phyloP scores from a whole-genome alignment of 352 stramenopile species.

The Phytophthora citrophthora region DNA sequence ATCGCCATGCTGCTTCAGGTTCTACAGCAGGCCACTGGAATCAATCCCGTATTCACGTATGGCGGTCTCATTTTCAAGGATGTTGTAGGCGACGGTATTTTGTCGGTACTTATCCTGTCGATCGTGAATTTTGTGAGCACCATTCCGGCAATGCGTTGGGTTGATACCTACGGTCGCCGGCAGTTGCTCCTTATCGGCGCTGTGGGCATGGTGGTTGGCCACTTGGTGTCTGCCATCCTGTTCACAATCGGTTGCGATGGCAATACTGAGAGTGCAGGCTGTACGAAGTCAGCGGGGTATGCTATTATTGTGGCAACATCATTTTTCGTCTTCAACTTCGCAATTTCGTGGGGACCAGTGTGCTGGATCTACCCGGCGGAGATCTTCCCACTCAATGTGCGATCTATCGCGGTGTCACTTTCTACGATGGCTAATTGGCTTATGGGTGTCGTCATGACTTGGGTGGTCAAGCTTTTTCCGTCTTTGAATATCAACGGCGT shows the following conservation, averaged over 20 bases:
- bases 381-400: constrained; percentile 47
- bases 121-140: constrained; percentile 58
- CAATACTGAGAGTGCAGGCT: constrained; percentile 41
- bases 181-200: constrained; percentile 47
- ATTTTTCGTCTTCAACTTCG: constrained; percentile 54
- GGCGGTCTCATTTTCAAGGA: constrained; percentile 60
- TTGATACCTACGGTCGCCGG: constrained; percentile 49
- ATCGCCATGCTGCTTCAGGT: constrained; percentile 57
- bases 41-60: constrained; percentile 59
- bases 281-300: constrained; percentile 43
- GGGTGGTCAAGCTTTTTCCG: constrained; percentile 58
- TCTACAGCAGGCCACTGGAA: constrained; percentile 56
- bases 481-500: constrained; percentile 51
- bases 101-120: constrained; percentile 53
- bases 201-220: constrained; percentile 52
- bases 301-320: constrained; percentile 50
- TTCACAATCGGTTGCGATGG: constrained; percentile 50
- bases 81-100: constrained; percentile 46
- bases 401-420: constrained; percentile 52
- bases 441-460: constrained; percentile 58
- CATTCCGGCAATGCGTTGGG: constrained; percentile 56
- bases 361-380: constrained; percentile 51
- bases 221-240: constrained; percentile 44
- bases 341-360: constrained; percentile 44
- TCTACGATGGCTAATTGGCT: constrained; percentile 60